Evolutionary conservation across 768 basidiomycete genomes (phyloP).

Genomic region (Melanogaster broomeanus): DNA sequence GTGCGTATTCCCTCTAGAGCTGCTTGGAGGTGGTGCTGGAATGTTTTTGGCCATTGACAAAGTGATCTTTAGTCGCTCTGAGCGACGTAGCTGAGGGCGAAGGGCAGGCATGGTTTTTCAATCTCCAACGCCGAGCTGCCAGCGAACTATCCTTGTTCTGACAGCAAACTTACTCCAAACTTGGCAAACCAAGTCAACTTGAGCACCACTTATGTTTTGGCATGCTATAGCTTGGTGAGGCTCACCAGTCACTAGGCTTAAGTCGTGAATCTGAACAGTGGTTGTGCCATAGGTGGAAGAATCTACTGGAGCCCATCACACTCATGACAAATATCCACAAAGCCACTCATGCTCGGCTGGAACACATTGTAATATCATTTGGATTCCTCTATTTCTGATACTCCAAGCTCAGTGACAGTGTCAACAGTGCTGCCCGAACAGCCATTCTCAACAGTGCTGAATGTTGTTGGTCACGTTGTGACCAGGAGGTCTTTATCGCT

Average conservation of each 20-base stretch:
- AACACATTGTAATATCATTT: conserved; percentile 34
- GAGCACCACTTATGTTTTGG: conserved; percentile 16
- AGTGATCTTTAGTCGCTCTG: too few species aligned
- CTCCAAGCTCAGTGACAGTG: conserved; percentile 4
- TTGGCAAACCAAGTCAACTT: too few species aligned
- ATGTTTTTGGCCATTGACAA: too few species aligned
- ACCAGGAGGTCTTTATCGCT: conserved; percentile 34
- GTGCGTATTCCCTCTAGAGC: too few species aligned
- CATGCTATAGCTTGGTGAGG: conserved; percentile 1
- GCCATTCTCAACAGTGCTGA: conserved; percentile 35
- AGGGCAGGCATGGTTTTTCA: too few species aligned
- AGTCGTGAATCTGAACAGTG: conserved; percentile 23
- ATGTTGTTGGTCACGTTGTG: conserved; percentile 26
- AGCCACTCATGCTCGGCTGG: conserved; percentile 27
- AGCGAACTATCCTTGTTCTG: too few species aligned
- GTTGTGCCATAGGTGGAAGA: conserved; percentile 25
- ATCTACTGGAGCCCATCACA: conserved; percentile 33
- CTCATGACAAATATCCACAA: conserved; percentile 33
- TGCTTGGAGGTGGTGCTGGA: too few species aligned
- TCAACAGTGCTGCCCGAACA: conserved; percentile 1
- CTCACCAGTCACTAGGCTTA: conserved; percentile 9
- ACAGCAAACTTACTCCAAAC: too few species aligned
- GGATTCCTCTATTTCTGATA: conserved; percentile 27
- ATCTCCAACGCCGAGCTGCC: too few species aligned
- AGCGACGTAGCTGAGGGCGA: too few species aligned